Percentiles rank a stretch among this genome's conserved stretches.
Evolutionary conservation across 208 protist genomes (phyloP).

Genomic region (Crithidia acanthocephali): DNA sequence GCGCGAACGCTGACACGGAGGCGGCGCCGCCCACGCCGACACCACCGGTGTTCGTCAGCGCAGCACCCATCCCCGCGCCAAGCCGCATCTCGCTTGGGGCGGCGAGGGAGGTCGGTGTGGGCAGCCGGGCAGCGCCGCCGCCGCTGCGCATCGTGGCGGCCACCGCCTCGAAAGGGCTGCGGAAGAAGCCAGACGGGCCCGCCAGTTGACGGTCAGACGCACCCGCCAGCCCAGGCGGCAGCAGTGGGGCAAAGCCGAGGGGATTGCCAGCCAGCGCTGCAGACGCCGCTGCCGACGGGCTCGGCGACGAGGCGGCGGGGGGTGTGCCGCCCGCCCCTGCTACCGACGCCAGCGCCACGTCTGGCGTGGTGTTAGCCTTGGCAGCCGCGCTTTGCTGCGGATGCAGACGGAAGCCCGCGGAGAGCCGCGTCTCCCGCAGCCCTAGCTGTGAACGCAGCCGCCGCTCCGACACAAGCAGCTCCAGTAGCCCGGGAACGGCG

Average conservation of each 20-base stretch:
- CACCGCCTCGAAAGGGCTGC: slow-evolving; percentile 22
- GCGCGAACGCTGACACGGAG: too few species aligned
- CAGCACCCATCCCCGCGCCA: too few species aligned
- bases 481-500: slow-evolving; percentile 49
- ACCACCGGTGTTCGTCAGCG: too few species aligned
- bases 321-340: not conserved
- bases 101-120: not conserved
- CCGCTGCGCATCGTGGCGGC: slow-evolving; percentile 2
- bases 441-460: slow-evolving; percentile 29
- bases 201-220: slow-evolving; percentile 1
- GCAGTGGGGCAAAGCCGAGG: slow-evolving; percentile 3
- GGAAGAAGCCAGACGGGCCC: slow-evolving; percentile 11
- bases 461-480: slow-evolving; percentile 42
- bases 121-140: not conserved
- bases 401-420: slow-evolving; percentile 19
- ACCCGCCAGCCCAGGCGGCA: slow-evolving; percentile 12
- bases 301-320: not conserved
- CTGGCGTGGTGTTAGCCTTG: not conserved
- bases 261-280: not conserved
- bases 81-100: too few species aligned
- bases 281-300: not conserved
- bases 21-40: too few species aligned
- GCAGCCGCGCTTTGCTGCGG: slow-evolving; percentile 1
- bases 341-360: not conserved
- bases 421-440: slow-evolving; percentile 29